These are phyloP conservation scores for Carex pumila DNA, from an alignment of 176 grass and related monocot species.

Conservation along the genomic window DNA sequence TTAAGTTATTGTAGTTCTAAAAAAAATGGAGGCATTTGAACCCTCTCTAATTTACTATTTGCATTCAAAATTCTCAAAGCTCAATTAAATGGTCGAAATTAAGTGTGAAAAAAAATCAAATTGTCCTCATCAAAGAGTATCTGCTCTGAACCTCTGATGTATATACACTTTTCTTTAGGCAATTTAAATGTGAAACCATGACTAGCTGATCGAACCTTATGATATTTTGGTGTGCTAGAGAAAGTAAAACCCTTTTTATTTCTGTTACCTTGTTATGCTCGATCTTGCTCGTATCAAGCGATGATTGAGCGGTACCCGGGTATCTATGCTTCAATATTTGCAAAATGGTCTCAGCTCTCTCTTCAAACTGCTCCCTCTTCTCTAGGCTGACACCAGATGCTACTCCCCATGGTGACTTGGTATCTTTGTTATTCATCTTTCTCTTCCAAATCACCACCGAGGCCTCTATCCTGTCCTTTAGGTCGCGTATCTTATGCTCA, in stretches of 20 bases:
- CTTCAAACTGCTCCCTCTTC: slow-evolving; percentile 73
- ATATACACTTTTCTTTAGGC: neutral
- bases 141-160: neutral
- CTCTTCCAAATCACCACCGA: slow-evolving; percentile 96
- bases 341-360: slow-evolving; percentile 45
- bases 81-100: neutral
- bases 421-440: slow-evolving; percentile 94
- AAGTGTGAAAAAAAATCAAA: neutral
- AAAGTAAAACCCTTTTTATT: neutral
- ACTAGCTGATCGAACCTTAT: neutral
- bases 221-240: neutral
- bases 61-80: neutral
- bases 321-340: slow-evolving; percentile 70
- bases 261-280: slow-evolving; percentile 62
- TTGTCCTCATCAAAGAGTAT: neutral
- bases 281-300: slow-evolving; percentile 82
- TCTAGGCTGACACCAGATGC: slow-evolving; percentile 63
- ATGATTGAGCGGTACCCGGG: slow-evolving; percentile 48
- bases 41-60: neutral
- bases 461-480: slow-evolving; percentile 96
- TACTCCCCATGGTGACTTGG: slow-evolving; percentile 70
- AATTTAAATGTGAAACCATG: neutral
- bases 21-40: too few species aligned
- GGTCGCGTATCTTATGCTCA: slow-evolving; percentile 95
- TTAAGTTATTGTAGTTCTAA: too few species aligned